Evolutionary conservation across 768 basidiomycete genomes (phyloP), one percentile per base, ranked within the genome.

Genomic region (Mycena alexandri): DNA sequence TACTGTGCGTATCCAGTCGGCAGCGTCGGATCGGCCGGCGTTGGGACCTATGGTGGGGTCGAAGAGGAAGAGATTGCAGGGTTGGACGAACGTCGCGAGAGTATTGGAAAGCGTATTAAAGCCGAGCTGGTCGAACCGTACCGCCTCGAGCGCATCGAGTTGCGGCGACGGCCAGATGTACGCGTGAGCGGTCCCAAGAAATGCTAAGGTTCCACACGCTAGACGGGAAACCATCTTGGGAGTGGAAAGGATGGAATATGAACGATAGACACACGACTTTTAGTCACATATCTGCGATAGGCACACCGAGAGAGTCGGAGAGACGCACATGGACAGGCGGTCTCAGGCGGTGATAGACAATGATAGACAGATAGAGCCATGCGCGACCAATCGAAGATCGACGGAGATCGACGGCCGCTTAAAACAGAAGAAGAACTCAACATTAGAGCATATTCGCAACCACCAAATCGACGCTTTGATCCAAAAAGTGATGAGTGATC

Each of bases 81-180:
- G 61, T 46, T 44, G 29, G 43, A 62, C 48, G 41, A 62, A 51
- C 19, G 21, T 10, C 51, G 51, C 34, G 11, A 54, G 24, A 43
- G 33, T 34, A 22, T n/a, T 52, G 29, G 5, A 17, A 43, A 42
- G 41, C 43, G 43, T 43, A 52, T 63, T 61, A 41, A 42, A 52
- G 50, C 60, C 61, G 41, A 29, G 11, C 52, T 63, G 61, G 52
- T 54, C 61, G 42, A 43, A 63, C 19, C 61, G 61, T 19, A 42
- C 29, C 50, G 61, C 51, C 43, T 63, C 61, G 51, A 63, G 61
- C 42, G 61, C 61, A 22, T 63, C 61, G 44, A 63, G 61, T 44
- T 63, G 41, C 21, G 61, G 52, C 29, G 61, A 63, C 24, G 61
- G 61, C 61, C 61, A 63, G 41, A 63, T 19, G 33, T 63, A 61